Evolutionary conservation across 768 basidiomycete species (phyloP).

Genomic region (Hericium alpestre): DNA sequence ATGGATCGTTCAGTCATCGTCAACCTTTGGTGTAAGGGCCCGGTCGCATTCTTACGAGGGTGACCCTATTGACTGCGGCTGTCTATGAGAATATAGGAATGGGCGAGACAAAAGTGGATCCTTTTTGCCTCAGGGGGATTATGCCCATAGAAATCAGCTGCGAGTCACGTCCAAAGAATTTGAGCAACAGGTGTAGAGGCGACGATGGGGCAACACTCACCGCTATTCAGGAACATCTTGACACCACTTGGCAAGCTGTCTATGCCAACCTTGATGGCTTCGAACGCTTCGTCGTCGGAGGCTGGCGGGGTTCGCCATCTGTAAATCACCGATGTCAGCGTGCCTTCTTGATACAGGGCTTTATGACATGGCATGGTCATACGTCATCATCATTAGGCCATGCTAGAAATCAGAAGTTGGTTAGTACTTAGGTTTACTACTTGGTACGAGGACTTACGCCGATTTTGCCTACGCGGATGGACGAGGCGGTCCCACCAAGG

Average conservation of each 20-base stretch:
- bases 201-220: constrained; percentile 18
- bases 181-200: not conserved
- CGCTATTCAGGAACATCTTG: constrained; percentile 44
- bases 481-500: not conserved
- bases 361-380: constrained; percentile 9
- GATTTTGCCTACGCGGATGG: not conserved
- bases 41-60: constrained; percentile 4
- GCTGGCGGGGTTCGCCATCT: constrained; percentile 20
- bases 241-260: constrained; percentile 31
- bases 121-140: constrained; percentile 30
- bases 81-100: not conserved
- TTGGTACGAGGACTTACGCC: not conserved
- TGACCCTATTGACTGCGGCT: not conserved
- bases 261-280: constrained; percentile 44
- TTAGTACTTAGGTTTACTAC: no score
- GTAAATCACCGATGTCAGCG: not conserved
- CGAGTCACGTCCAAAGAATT: not conserved
- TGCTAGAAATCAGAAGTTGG: constrained; percentile 6
- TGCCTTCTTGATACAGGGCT: not conserved
- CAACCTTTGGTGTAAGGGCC: constrained; percentile 4
- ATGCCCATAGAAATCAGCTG: constrained; percentile 48
- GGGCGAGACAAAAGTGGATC: not conserved
- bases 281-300: constrained; percentile 52
- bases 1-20: not conserved
- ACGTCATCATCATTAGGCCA: constrained; percentile 54